These are phyloP conservation scores for Colletotrichum coccodes DNA, from an alignment of 2,329 filamentous ascomycete genomes.

Conservation along the genomic window DNA sequence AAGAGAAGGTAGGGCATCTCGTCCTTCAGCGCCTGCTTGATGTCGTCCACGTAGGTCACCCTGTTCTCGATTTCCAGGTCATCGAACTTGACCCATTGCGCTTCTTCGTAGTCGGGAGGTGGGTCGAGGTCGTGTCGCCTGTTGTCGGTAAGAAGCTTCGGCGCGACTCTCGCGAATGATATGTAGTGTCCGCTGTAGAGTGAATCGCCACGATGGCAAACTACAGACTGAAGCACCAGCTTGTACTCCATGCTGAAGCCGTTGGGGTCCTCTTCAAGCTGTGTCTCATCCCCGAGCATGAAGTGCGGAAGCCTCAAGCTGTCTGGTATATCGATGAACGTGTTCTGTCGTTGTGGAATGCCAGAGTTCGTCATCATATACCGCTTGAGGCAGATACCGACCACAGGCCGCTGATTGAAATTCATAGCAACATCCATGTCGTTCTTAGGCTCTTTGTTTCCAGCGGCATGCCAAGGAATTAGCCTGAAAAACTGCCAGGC, in stretches of 20 bases:
- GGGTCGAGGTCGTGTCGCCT: slow-evolving; percentile 64
- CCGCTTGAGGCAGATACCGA: slow-evolving; percentile 92
- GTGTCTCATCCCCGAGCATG: slow-evolving; percentile 79
- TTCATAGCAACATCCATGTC: slow-evolving; percentile 89
- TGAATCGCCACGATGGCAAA: slow-evolving; percentile 90
- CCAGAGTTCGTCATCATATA: slow-evolving; percentile 82
- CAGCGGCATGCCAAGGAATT: slow-evolving; percentile 87
- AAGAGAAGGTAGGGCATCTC: slow-evolving; percentile 96
- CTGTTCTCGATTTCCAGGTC: slow-evolving; percentile 78
- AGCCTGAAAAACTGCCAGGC: slow-evolving; percentile 98
- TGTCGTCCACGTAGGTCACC: slow-evolving; percentile 81
- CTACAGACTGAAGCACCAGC: slow-evolving; percentile 87
- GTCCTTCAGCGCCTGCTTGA: slow-evolving; percentile 78
- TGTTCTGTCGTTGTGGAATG: slow-evolving; percentile 77
- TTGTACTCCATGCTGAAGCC: slow-evolving; percentile 91
- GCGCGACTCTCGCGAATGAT: slow-evolving; percentile 82
- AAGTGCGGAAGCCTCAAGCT: slow-evolving; percentile 88
- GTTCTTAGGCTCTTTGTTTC: slow-evolving; percentile 62
- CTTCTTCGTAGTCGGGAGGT: slow-evolving; percentile 74
- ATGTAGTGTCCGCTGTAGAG: slow-evolving; percentile 93
- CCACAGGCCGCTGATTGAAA: slow-evolving; percentile 84
- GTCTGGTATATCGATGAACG: slow-evolving; percentile 89
- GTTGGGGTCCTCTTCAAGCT: slow-evolving; percentile 64
- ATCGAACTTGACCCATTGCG: slow-evolving; percentile 92
- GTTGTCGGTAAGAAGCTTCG: slow-evolving; percentile 69